Conservation (phyloP, 495 filamentous ascomycete species). For the Lasiosphaeria hispida region DNA sequence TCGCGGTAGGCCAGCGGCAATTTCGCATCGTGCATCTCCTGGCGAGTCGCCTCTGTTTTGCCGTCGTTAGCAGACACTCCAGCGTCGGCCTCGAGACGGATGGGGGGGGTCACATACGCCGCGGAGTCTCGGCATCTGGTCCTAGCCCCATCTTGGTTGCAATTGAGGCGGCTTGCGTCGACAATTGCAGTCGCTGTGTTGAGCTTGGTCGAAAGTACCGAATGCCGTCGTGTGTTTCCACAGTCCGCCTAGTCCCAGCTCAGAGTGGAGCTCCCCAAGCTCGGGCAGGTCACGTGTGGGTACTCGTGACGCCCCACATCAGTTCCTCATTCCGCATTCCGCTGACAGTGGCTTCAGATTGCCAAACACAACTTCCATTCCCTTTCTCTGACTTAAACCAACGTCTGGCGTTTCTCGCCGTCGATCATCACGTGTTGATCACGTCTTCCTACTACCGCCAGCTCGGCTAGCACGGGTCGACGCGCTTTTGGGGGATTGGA, state of each 20-base stretch:
- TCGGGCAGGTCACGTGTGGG: background rate
- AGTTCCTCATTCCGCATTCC: no score
- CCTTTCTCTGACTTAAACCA: no score
- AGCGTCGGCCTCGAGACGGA: background rate
- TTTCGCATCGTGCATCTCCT: slow-evolving; percentile 89
- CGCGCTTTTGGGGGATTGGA: no score
- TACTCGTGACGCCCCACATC: background rate
- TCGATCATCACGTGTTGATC: no score
- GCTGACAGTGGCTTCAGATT: no score
- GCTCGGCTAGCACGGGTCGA: no score
- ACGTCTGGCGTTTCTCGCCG: no score
- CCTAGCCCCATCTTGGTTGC: slow-evolving; percentile 35
- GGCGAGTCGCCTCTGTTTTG: slow-evolving; percentile 64
- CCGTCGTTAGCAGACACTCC: background rate
- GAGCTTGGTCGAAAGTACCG: slow-evolving; percentile 6
- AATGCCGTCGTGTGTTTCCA: slow-evolving; percentile 1
- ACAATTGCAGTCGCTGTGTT: slow-evolving; percentile 23
- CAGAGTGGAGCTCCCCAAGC: slow-evolving; percentile 2
- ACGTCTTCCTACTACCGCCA: no score
- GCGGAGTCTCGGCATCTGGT: slow-evolving; percentile 32
- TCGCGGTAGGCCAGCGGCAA: slow-evolving; percentile 90
- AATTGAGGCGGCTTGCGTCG: slow-evolving; percentile 27
- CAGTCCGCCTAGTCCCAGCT: background rate
- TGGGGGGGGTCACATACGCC: slow-evolving; percentile 27
- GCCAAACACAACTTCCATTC: no score